Evolutionary conservation across 2,329 filamentous ascomycete species (phyloP).

Genomic region (Exophiala alcalophila): DNA sequence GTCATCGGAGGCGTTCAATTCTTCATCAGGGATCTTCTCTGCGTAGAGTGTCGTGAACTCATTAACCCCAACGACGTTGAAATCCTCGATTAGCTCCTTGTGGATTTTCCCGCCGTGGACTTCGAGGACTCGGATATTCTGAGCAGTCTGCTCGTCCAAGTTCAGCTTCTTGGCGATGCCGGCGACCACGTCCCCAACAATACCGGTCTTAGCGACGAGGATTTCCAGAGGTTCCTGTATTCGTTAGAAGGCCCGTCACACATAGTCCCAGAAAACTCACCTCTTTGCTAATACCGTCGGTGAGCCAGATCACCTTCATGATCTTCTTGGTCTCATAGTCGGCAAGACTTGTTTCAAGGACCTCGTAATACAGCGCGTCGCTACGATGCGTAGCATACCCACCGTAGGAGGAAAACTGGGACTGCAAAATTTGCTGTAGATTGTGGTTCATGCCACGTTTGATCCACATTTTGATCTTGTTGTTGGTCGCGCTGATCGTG

Average conservation of each 20-base stretch:
- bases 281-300: conserved; percentile 88
- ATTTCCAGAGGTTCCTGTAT: conserved; percentile 71
- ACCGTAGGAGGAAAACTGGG: conserved; percentile 68
- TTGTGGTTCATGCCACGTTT: conserved; percentile 70
- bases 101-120: conserved; percentile 78
- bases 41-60: conserved; percentile 82
- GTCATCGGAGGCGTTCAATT: conserved; percentile 58
- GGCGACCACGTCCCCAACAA: conserved; percentile 72
- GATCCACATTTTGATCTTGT: conserved; percentile 73
- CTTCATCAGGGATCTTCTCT: conserved; percentile 73
- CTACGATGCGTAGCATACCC: conserved; percentile 64
- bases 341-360: conserved; percentile 88
- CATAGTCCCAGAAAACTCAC: conserved; percentile 45
- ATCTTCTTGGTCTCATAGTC: conserved; percentile 92
- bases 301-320: conserved; percentile 78
- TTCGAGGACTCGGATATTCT: conserved; percentile 77
- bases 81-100: conserved; percentile 68
- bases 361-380: conserved; percentile 86
- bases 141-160: conserved; percentile 70
- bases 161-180: conserved; percentile 76
- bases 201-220: conserved; percentile 82
- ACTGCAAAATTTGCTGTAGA: conserved; percentile 74
- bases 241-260: conserved; percentile 2
- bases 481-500: conserved; percentile 72
- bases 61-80: conserved; percentile 74